A percentile compares a stretch with the other conserved stretches of the same genome.
Evolutionary conservation across 169 alveolate genomes (phyloP).

Genomic region (Plasmodium chabaudi): DNA sequence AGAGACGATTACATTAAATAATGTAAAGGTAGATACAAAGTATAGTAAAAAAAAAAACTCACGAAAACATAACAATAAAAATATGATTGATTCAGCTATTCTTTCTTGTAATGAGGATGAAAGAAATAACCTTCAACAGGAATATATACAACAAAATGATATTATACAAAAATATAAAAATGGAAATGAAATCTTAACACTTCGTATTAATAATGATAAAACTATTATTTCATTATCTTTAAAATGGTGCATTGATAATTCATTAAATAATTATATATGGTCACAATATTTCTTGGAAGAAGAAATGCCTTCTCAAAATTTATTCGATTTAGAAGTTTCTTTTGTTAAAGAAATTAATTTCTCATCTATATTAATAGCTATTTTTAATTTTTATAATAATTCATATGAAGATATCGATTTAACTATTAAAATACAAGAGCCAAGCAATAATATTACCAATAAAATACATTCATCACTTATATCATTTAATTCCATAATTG

Average conservation of each 20-base stretch:
- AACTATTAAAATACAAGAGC: conserved; percentile 40
- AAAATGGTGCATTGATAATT: conserved; percentile 51
- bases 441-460: conserved; percentile 3
- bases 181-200: not conserved
- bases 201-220: conserved; percentile 30
- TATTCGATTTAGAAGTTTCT: conserved; percentile 41
- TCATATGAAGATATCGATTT: conserved; percentile 50
- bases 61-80: not conserved
- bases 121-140: not conserved
- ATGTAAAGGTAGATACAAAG: not conserved
- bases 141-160: not conserved
- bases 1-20: conserved; percentile 18
- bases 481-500: conserved; percentile 39
- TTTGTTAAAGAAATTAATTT: conserved; percentile 65
- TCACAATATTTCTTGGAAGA: conserved; percentile 54
- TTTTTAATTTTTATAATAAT: conserved; percentile 39
- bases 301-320: conserved; percentile 37
- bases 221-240: conserved; percentile 46
- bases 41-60: not conserved
- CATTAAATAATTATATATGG: conserved; percentile 51
- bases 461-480: conserved; percentile 21
- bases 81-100: not conserved
- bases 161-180: conserved; percentile 10
- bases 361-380: conserved; percentile 42
- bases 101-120: not conserved